Conservation (phyloP, 1,284 basidiomycete species). For the Mycosarcoma maydis region DNA sequence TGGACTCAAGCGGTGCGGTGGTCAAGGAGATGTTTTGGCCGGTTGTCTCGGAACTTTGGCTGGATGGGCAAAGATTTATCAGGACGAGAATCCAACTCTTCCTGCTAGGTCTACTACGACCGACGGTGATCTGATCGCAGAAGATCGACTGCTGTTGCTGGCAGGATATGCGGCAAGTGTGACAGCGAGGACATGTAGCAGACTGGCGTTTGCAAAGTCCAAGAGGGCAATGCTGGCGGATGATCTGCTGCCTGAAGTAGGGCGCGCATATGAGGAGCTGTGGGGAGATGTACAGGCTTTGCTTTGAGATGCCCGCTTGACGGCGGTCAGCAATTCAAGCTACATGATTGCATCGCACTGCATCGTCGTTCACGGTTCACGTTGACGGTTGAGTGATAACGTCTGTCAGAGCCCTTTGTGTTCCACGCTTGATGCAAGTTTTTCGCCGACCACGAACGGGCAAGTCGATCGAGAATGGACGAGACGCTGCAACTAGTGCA, state of each 20-base stretch:
- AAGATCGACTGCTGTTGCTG: constrained; percentile 77
- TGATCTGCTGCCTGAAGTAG: constrained; percentile 74
- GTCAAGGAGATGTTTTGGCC: constrained; percentile 92
- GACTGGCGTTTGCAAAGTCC: constrained; percentile 77
- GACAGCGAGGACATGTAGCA: constrained; percentile 84
- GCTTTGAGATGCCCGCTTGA: not conserved
- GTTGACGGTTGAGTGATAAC: no score
- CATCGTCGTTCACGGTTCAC: no score
- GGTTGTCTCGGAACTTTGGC: constrained; percentile 87
- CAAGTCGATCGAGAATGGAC: no score
- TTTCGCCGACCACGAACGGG: no score
- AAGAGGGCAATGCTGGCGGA: constrained; percentile 87
- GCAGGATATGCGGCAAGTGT: constrained; percentile 88
- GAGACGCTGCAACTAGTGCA: no score
- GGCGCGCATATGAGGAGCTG: constrained; percentile 63
- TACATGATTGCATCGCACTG: no score
- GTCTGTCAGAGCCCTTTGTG: no score
- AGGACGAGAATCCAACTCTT: constrained; percentile 63
- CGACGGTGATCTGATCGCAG: constrained; percentile 63
- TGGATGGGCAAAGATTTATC: constrained; percentile 92
- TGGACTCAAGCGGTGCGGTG: constrained; percentile 90
- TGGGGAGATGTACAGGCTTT: constrained; percentile 29
- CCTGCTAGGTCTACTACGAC: not conserved
- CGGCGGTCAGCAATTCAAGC: no score
- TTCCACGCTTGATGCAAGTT: no score